Evolutionary conservation across 1,139 yeast species (phyloP).

Genomic region (Chernovozyma aurita): DNA sequence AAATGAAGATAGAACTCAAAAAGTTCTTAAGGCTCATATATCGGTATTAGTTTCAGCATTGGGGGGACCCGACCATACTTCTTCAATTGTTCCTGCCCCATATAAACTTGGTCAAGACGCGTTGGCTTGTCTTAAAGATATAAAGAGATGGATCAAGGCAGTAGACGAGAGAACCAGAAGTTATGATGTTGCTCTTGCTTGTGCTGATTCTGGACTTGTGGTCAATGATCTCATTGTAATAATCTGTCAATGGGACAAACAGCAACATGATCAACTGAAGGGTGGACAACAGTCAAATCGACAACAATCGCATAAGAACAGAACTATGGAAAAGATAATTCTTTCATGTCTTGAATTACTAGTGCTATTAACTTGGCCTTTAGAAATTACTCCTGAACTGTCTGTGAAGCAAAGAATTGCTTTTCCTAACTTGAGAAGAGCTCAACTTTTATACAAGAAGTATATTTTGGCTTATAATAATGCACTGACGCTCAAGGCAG

Average conservation of each 20-base stretch:
- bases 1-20: slow-evolving; percentile 36
- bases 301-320: slow-evolving; percentile 23
- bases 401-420: slow-evolving; percentile 54
- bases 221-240: slow-evolving; percentile 71
- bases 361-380: slow-evolving; percentile 86
- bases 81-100: slow-evolving; percentile 37
- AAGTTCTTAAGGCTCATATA: slow-evolving; percentile 60
- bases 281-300: slow-evolving; percentile 16
- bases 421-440: slow-evolving; percentile 57
- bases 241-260: slow-evolving; percentile 67
- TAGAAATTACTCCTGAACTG: slow-evolving; percentile 43
- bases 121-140: slow-evolving; percentile 78
- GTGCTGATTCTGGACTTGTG: slow-evolving; percentile 76
- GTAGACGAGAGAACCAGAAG: slow-evolving; percentile 71
- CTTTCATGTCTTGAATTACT: slow-evolving; percentile 71
- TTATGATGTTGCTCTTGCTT: slow-evolving; percentile 83
- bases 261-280: slow-evolving; percentile 11
- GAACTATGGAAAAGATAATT: slow-evolving; percentile 56
- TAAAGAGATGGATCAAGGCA: slow-evolving; percentile 79
- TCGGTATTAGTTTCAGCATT: slow-evolving; percentile 72
- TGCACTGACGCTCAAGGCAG: slow-evolving; percentile 65
- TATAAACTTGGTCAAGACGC: slow-evolving; percentile 91
- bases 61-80: slow-evolving; percentile 71
- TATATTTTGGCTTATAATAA: slow-evolving; percentile 53
- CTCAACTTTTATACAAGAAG: slow-evolving; percentile 70